A percentile compares a stretch with the other conserved stretches of the same genome.
These are phyloP conservation scores for Komagataella mondaviorum DNA, from an alignment of 805 yeast species.

Conservation along the genomic window DNA sequence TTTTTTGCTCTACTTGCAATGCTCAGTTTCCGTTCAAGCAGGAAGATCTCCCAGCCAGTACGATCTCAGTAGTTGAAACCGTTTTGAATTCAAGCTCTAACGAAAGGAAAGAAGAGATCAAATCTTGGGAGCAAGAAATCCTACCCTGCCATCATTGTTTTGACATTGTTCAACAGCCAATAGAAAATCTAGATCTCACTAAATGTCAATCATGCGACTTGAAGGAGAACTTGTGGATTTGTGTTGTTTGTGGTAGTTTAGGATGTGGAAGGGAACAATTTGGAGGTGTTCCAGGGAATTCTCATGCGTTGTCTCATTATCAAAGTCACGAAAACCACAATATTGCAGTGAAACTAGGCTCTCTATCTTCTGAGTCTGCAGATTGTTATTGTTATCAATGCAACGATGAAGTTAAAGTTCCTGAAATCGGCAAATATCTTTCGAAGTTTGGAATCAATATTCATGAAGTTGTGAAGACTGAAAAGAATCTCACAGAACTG, in stretches of 20 bases:
- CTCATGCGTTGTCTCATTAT: conserved; percentile 76
- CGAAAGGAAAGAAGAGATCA: conserved; percentile 50
- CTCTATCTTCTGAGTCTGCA: conserved; percentile 63
- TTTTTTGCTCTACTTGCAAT: conserved; percentile 25
- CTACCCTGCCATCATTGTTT: conserved; percentile 67
- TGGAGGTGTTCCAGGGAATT: conserved; percentile 88
- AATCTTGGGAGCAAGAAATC: conserved; percentile 88
- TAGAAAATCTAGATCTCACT: conserved; percentile 17
- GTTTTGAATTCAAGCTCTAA: conserved; percentile 48
- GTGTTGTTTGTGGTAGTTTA: conserved; percentile 78
- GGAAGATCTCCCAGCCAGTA: conserved; percentile 14
- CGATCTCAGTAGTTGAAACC: conserved; percentile 21
- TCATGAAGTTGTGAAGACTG: conserved; percentile 49
- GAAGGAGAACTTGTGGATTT: conserved; percentile 78
- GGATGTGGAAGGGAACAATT: conserved; percentile 95
- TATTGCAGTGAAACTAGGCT: conserved; percentile 84
- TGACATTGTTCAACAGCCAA: conserved; percentile 27
- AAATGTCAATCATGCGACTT: conserved; percentile 51
- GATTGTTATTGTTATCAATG: conserved; percentile 86
- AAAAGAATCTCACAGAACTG: conserved; percentile 76
- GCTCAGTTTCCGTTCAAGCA: conserved; percentile 15
- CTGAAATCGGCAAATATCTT: conserved; percentile 33
- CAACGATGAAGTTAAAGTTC: conserved; percentile 79
- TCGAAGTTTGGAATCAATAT: conserved; percentile 57
- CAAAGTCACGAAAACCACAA: conserved; percentile 44